Percentiles rank a stretch among this genome's conserved stretches.
Evolutionary conservation across 192 early-diverging fungal species (phyloP).

Genomic region (Backusella luteola): DNA sequence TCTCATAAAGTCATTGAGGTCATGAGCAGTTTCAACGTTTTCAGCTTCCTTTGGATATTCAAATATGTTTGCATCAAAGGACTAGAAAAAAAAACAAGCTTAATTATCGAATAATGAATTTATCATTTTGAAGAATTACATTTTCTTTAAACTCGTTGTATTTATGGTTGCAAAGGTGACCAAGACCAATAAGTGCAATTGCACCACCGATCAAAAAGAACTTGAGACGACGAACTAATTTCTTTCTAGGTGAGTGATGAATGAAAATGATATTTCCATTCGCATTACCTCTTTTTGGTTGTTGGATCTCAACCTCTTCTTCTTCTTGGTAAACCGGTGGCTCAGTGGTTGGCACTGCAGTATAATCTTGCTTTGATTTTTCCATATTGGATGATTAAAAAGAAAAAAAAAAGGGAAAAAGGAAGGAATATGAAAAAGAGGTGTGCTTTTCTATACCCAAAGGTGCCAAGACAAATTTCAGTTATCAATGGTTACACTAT

Average conservation of each 20-base stretch:
- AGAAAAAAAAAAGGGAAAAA: not conserved
- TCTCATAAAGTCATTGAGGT: constrained; percentile 2
- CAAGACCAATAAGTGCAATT: constrained; percentile 4
- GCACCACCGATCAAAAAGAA: constrained; percentile 11
- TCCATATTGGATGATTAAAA: not conserved
- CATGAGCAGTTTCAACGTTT: not conserved
- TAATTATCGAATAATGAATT: not conserved
- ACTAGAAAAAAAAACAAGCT: not conserved
- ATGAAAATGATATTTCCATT: not conserved
- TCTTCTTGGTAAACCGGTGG: constrained; percentile 5
- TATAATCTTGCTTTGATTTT: not conserved
- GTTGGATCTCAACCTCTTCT: not conserved
- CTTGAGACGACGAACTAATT: not conserved
- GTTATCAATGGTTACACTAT: not conserved
- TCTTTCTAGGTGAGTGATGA: not conserved
- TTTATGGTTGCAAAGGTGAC: not conserved
- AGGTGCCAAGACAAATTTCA: constrained; percentile 3
- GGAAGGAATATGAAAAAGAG: not conserved
- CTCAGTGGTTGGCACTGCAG: not conserved
- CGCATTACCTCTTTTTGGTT: not conserved
- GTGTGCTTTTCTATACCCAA: not conserved
- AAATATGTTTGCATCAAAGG: not conserved
- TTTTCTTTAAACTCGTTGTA: not conserved
- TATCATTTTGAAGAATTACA: not conserved
- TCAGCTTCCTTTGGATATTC: not conserved